Base-by-base conservation (phyloP, 805 yeast genomes). In the Myxozyma melibiosi region DNA sequence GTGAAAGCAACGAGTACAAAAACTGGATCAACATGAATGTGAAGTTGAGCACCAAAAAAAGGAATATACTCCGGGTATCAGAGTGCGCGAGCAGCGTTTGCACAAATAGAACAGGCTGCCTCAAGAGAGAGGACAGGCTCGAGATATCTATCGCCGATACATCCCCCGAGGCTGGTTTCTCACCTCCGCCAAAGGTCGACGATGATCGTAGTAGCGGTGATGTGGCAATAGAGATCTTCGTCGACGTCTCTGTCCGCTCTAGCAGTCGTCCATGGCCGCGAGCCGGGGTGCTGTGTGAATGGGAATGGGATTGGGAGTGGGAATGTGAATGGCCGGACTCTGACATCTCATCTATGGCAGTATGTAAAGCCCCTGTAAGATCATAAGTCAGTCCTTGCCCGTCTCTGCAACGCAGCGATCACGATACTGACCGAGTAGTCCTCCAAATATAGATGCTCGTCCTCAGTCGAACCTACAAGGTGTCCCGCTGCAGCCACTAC, bases 11-110 rank as follows among this genome's bases (percentile, higher is more conserved):
- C 0, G 98, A 91, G 70, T 94, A 94, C 8, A 94, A 74, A 63
- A 94, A 78, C 74, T 94, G 99, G 39, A 94, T 84, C 67, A 94
- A 83, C 99, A 94, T 94, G 73, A 94, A 94, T 1, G 94, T 81
- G 11, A 96, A 83, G 72, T 94, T 94, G 58, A 94, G 78, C 62
- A 92, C 71, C 46, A 94, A 73, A 67, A 92, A 94, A 55, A 89
- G 85, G 72, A 94, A 91, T 30, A 94, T 94, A 11, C 96, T 90
- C 59, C 87, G 78, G 0, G 97, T 90, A 62, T 90, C 97, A 47
- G 78, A 76, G 55, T 86, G 78, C n/a, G 75, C 73, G 35, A 76
- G 65, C 47, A 76, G 70, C 25, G 62, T 51, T 53, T 48, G 61
- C 33, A 58, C 57, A 24, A 60, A 34, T n/a, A 58, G 37, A 25